Evolutionary conservation across 768 basidiomycete genomes (phyloP).

Genomic region (Pleurotus citrinopileatus): DNA sequence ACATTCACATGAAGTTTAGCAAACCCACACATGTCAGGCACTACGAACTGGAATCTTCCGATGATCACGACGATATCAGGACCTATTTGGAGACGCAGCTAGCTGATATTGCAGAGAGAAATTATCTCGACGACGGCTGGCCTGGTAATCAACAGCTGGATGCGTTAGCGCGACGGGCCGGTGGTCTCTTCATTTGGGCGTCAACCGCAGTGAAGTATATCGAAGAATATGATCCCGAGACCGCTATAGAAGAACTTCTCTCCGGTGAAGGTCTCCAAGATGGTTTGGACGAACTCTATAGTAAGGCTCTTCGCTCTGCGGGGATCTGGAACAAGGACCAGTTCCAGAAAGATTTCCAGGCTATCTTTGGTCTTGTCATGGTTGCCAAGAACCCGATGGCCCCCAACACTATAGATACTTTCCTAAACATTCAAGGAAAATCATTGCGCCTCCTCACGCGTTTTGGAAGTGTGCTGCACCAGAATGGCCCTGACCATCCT

Average conservation of each 20-base stretch:
- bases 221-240: constrained; percentile 12
- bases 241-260: constrained; percentile 3
- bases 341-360: constrained; percentile 3
- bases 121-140: constrained; percentile 11
- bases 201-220: constrained; percentile 19
- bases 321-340: not conserved
- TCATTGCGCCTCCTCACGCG: not conserved
- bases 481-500: not conserved
- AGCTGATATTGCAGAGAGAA: not conserved
- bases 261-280: constrained; percentile 2
- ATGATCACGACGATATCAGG: not conserved
- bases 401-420: not conserved
- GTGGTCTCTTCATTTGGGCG: constrained; percentile 24
- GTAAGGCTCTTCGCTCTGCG: constrained; percentile 4
- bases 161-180: constrained; percentile 7
- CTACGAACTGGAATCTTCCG: not conserved
- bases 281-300: constrained; percentile 10
- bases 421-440: not conserved
- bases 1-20: constrained; percentile 15
- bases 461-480: constrained; percentile 1
- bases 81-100: not conserved
- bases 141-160: constrained; percentile 13
- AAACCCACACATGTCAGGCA: not conserved
- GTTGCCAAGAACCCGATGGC: constrained; percentile 3
- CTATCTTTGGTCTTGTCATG: constrained; percentile 6